These are phyloP conservation scores for Pelargonium cotyledonis DNA, from an alignment of 441 rosid genomes.

Conservation along the genomic window DNA sequence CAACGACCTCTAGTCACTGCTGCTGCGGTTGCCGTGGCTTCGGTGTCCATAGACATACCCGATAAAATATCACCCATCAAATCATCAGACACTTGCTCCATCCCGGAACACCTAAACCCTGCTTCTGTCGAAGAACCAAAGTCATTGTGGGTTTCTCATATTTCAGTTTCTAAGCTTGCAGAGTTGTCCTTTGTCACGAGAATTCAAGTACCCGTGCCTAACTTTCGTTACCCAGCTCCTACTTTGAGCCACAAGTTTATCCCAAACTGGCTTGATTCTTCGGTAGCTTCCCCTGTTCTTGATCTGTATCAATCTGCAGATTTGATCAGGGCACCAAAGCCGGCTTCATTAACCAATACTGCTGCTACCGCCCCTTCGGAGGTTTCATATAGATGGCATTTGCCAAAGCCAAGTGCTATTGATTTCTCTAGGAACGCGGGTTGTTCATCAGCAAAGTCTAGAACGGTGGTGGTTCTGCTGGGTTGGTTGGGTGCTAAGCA, in stretches of 20 bases:
- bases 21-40: conserved; percentile 66
- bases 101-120: conserved; percentile 30
- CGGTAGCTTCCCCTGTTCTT: conserved; percentile 42
- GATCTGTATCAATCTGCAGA: conserved; percentile 58
- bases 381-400: conserved; percentile 79
- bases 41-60: conserved; percentile 58
- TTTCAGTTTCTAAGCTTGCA: conserved; percentile 56
- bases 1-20: conserved; percentile 87
- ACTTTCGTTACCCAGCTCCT: conserved; percentile 33
- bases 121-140: conserved; percentile 29
- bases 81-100: conserved; percentile 29
- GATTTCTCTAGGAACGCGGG: conserved; percentile 48
- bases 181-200: conserved; percentile 46
- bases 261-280: conserved; percentile 24
- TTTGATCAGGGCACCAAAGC: conserved; percentile 58
- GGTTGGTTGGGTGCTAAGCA: conserved; percentile 99
- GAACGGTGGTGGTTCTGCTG: conserved; percentile 81
- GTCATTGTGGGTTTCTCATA: conserved; percentile 51
- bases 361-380: conserved; percentile 44
- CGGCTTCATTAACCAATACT: conserved; percentile 26
- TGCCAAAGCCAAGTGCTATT: conserved; percentile 55
- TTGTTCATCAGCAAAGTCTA: conserved; percentile 54
- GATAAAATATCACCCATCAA: conserved; percentile 44
- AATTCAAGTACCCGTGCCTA: conserved; percentile 56
- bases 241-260: conserved; percentile 23